phyloP scores from a whole-genome alignment of 2,329 filamentous ascomycete species.

The Monilinia aucupariae region DNA sequence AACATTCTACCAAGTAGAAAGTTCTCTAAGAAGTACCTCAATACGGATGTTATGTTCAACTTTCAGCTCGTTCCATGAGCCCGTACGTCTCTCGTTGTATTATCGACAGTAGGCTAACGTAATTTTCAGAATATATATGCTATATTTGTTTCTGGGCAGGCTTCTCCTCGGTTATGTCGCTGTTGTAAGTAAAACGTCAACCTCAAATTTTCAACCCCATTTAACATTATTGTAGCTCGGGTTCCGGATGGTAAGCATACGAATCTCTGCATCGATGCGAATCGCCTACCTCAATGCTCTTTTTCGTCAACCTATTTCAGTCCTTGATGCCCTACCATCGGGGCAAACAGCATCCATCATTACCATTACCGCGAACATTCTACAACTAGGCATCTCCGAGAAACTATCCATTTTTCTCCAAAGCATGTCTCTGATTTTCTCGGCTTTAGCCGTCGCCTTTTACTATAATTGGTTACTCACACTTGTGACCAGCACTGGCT shows the following conservation, averaged over 20 bases:
- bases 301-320: slow-evolving; percentile 59
- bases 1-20: no score
- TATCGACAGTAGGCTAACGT: slow-evolving; percentile 25
- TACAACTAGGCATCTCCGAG: slow-evolving; percentile 59
- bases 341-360: slow-evolving; percentile 59
- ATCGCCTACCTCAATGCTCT: slow-evolving; percentile 59
- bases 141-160: slow-evolving; percentile 53
- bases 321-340: slow-evolving; percentile 60
- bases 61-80: no score
- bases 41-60: no score
- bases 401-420: slow-evolving; percentile 55
- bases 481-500: slow-evolving; percentile 50
- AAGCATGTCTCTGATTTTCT: slow-evolving; percentile 47
- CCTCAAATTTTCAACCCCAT: neutral
- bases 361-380: slow-evolving; percentile 57
- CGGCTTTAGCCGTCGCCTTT: slow-evolving; percentile 50
- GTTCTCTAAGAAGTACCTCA: no score
- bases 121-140: slow-evolving; percentile 45
- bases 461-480: slow-evolving; percentile 53
- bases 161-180: slow-evolving; percentile 51
- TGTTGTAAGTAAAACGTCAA: slow-evolving; percentile 38
- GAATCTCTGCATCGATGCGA: slow-evolving; percentile 54
- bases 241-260: slow-evolving; percentile 56
- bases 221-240: slow-evolving; percentile 29
- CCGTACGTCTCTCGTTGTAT: no score